Conservation (phyloP, 345 rosid genomes). For the Eucalyptus erythrocorys region DNA sequence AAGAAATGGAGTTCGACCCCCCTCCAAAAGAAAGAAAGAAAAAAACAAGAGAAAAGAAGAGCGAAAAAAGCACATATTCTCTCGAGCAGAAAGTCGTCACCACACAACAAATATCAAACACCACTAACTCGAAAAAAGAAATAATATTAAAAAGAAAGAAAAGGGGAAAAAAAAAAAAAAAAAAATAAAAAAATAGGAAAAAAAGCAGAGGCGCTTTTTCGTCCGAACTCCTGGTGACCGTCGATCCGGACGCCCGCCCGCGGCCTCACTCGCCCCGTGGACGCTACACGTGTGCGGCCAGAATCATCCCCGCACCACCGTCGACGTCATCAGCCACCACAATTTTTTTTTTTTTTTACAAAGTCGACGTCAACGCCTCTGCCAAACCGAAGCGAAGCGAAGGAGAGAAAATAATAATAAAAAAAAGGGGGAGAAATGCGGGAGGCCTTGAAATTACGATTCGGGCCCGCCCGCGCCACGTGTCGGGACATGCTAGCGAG, state of each 20-base stretch:
- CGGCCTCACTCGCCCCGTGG: background rate
- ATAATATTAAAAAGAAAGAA: background rate
- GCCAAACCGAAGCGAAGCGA: background rate
- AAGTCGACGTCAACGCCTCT: background rate
- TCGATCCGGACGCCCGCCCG: background rate
- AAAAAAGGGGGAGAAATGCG: background rate
- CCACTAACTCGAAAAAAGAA: background rate
- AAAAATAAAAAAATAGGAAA: accelerated
- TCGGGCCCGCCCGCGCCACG: background rate
- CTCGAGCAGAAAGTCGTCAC: background rate
- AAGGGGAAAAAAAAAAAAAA: accelerated
- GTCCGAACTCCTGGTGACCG: background rate
- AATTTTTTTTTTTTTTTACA: accelerated
- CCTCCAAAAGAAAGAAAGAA: background rate
- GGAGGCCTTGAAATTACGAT: background rate
- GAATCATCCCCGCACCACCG: background rate
- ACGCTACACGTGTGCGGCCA: background rate
- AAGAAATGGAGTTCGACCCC: background rate
- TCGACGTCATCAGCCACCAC: background rate
- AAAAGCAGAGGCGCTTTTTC: background rate
- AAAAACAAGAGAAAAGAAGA: background rate
- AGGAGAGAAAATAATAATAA: accelerated
- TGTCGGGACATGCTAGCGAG: background rate
- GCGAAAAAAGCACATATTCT: background rate
- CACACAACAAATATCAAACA: background rate